Conservation (phyloP, 1,139 yeast species). For the Nakaseomyces delphensis region DNA sequence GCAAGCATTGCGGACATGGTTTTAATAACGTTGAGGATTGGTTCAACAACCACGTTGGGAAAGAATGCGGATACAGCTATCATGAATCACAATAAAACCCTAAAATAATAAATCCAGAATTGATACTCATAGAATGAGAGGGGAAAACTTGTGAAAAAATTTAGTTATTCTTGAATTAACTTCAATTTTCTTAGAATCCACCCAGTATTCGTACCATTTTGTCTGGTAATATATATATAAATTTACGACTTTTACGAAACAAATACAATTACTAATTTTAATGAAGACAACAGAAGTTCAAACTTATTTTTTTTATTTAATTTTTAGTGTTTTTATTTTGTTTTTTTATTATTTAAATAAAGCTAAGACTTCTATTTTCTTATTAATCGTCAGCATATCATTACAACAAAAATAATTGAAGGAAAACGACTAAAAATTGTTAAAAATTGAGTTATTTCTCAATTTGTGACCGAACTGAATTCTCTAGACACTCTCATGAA, state of each 20-base stretch:
- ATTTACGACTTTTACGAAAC: slow-evolving; percentile 2
- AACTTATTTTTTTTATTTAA: background rate
- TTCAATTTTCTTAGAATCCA: no score
- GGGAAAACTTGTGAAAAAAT: background rate
- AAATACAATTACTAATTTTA: background rate
- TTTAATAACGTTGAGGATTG: slow-evolving; percentile 69
- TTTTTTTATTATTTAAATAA: no score
- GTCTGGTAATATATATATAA: no score
- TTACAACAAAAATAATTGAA: no score
- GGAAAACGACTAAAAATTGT: no score
- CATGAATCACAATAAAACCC: slow-evolving; percentile 11
- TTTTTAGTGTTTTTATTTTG: background rate
- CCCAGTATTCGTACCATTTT: no score
- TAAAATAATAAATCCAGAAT: background rate
- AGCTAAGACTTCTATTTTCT: no score
- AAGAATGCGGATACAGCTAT: slow-evolving; percentile 37
- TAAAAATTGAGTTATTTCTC: no score
- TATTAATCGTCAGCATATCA: no score
- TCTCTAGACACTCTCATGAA: no score
- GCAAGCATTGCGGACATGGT: slow-evolving; percentile 60
- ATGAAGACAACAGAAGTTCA: background rate
- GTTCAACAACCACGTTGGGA: slow-evolving; percentile 65
- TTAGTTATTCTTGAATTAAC: background rate
- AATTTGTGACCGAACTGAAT: no score
- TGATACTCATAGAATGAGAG: background rate